Base-by-base conservation (phyloP, 441 rosid species). In the Erysimum pusillum region DNA sequence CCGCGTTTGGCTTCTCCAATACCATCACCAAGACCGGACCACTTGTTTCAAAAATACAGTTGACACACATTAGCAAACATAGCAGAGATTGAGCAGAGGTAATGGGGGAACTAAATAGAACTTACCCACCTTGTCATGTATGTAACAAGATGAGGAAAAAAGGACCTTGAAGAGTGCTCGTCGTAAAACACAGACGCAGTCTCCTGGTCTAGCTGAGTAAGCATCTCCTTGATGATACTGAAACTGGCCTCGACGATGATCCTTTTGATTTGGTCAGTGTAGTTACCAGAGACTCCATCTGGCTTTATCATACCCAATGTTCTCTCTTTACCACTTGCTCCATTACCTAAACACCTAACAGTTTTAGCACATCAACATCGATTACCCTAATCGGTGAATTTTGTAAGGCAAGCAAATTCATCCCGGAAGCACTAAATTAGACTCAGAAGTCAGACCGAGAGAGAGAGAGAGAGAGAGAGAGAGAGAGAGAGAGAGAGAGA, bases 221-320 rank as follows among this genome's bases (percentile, higher is more conserved):
- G 52, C 72, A 67, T 83, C 81, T 94, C 99, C 76, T 28, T 83
- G 42, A 64, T 59, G 38, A 91, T 90, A 39, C 34, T 51, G 76
- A 94, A 94, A 78, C 91, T 84, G 1, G 88, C 83, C 25, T 85
- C 89, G 68, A 79, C 18, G 77, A 91, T 72, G 17, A 80, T 64
- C 64, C 61, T 72, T 80, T 86, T 91, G 63, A 94, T 86, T 25
- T 53, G 73, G 6, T 86, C 89, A 22, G 88, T 78, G 75, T 87
- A 84, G 76, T 91, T 89, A 66, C 98, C 88, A 2, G 77, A 69
- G 75, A 92, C 67, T 63, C 99, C 98, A 74, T 94, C 99, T 15
- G 97, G 97, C 79, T 94, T 92, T 77, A 94, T 82, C 75, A 94
- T 87, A 35, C 87, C 98, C 63, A 94, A 35, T 25, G 96, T 94